phyloP scores from a whole-genome alignment of 2,329 filamentous ascomycete genomes.

The Aspergillus sp. region DNA sequence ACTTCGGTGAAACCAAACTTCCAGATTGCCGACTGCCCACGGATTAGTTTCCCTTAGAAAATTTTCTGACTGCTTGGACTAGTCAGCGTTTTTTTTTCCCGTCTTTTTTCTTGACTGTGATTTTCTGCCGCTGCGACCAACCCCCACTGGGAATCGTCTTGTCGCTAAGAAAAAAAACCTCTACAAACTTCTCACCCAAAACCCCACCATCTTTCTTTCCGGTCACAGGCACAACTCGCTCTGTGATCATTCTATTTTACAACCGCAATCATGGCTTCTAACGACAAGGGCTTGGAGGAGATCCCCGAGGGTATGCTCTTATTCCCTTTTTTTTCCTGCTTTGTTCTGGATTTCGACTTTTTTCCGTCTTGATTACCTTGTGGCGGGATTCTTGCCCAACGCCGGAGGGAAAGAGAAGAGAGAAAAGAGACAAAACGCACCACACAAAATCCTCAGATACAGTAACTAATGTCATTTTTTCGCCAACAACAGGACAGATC shows the following conservation, averaged over 20 bases:
- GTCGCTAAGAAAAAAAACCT: conserved; percentile 31
- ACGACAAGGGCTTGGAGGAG: conserved; percentile 97
- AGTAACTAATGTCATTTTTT: conserved; percentile 12
- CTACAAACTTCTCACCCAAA: conserved; percentile 32
- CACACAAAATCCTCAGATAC: not conserved
- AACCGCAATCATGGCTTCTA: conserved; percentile 92
- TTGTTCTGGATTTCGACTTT: conserved; percentile 4
- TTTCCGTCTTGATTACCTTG: not conserved
- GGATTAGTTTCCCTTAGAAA: conserved; percentile 26
- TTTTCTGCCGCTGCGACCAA: conserved; percentile 24
- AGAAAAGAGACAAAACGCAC: conserved; percentile 14
- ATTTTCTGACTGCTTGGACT: conserved; percentile 17
- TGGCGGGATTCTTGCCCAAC: not conserved
- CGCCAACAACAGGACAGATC: conserved; percentile 76
- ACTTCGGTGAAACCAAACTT: conserved; percentile 2
- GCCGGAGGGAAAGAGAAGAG: conserved; percentile 10
- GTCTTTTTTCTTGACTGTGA: conserved; percentile 21
- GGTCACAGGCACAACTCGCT: conserved; percentile 69
- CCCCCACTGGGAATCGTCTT: conserved; percentile 31
- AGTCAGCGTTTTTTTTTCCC: conserved; percentile 30
- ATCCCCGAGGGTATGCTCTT: conserved; percentile 81
- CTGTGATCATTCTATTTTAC: conserved; percentile 61
- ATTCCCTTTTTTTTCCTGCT: conserved; percentile 3
- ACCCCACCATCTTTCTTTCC: conserved; percentile 33
- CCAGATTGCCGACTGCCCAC: conserved; percentile 2